Conservation (phyloP, 2,329 filamentous ascomycete species). For the Diaporthe amygdali region DNA sequence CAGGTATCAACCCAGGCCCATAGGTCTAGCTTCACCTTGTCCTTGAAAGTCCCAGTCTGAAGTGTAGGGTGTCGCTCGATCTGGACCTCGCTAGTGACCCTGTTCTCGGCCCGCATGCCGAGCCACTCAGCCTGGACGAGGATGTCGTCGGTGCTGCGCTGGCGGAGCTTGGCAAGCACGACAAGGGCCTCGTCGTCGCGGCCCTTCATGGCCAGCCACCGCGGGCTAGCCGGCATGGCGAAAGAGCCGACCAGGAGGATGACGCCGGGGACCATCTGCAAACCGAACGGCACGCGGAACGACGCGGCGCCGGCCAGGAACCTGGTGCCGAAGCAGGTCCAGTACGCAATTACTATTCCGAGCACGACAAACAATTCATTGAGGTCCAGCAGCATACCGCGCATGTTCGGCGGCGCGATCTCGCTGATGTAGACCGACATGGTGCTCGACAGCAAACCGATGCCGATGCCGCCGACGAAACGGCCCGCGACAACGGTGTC, state of each 20-base stretch:
- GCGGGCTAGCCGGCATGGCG: constrained; percentile 59
- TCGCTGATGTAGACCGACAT: constrained; percentile 35
- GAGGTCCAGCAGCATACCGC: constrained; percentile 37
- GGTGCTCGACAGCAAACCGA: constrained; percentile 56
- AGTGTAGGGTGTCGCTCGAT: constrained; percentile 37
- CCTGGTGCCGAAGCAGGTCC: constrained; percentile 32
- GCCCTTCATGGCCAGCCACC: constrained; percentile 54
- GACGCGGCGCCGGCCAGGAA: constrained; percentile 33
- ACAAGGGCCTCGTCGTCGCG: constrained; percentile 53
- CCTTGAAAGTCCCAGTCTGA: constrained; percentile 34
- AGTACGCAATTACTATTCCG: constrained; percentile 37
- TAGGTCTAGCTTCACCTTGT: constrained; percentile 31
- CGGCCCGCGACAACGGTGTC: constrained; percentile 57
- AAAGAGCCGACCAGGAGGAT: constrained; percentile 41
- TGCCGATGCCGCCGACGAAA: constrained; percentile 59
- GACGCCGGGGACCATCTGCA: constrained; percentile 42
- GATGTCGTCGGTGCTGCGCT: constrained; percentile 46
- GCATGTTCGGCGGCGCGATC: constrained; percentile 34
- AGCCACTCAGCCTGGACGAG: constrained; percentile 53
- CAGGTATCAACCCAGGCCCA: constrained; percentile 51
- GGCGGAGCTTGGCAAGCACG: constrained; percentile 53
- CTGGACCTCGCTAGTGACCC: constrained; percentile 48
- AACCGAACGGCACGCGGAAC: constrained; percentile 47
- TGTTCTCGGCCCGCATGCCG: constrained; percentile 54
- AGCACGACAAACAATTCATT: constrained; percentile 37